Percentiles rank a stretch among this genome's conserved stretches.
Evolutionary conservation across 345 rosid species (phyloP).

Genomic region (Syzygium grande): DNA sequence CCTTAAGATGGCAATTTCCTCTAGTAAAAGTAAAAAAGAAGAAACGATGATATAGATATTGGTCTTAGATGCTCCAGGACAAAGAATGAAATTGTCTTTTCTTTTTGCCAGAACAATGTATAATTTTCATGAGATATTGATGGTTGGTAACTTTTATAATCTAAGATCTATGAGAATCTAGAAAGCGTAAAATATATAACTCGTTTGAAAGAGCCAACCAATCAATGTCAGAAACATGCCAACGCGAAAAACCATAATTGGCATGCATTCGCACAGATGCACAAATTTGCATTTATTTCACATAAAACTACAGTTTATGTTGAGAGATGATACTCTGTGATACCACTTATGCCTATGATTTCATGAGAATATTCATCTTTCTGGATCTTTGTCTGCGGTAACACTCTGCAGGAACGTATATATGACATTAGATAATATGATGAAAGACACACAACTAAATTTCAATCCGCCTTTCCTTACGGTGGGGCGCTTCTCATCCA

Average conservation of each 20-base stretch:
- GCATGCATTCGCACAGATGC: not conserved
- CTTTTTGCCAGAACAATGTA: not conserved
- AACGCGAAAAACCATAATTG: not conserved
- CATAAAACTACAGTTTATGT: not conserved
- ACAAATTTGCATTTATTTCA: not conserved
- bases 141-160: not conserved
- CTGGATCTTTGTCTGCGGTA: not conserved
- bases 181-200: not conserved
- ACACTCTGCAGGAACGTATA: not conserved
- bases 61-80: not conserved
- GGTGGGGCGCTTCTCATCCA: slow-evolving; percentile 46
- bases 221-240: not conserved
- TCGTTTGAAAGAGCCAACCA: not conserved
- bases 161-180: not conserved
- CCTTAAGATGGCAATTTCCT: not conserved
- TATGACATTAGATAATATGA: slow-evolving; percentile 27
- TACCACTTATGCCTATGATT: not conserved
- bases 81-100: not conserved
- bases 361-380: not conserved
- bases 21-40: not conserved
- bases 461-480: slow-evolving; percentile 77
- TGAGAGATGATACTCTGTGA: not conserved
- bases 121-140: not conserved
- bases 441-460: slow-evolving; percentile 81
- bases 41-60: not conserved